These are phyloP conservation scores for Cylindrodendrum hubeiense DNA, from an alignment of 2,329 filamentous ascomycete species.

Conservation along the genomic window DNA sequence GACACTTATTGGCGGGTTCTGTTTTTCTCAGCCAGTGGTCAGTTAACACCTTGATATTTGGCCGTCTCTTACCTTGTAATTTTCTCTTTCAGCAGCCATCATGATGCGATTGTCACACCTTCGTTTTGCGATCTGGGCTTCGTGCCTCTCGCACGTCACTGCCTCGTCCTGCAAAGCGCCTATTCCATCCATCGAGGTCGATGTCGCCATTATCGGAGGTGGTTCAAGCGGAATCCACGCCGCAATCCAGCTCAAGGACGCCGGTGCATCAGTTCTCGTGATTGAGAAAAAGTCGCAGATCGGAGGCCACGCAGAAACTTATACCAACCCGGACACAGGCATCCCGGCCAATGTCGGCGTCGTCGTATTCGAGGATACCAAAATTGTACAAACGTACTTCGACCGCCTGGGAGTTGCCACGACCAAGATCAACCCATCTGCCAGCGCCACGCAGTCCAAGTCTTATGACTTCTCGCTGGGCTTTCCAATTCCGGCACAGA, in stretches of 20 bases:
- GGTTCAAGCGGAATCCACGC: constrained; percentile 34
- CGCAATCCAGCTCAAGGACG: constrained; percentile 35
- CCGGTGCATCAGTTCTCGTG: constrained; percentile 32
- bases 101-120: too few relatives aligned
- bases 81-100: too few relatives aligned
- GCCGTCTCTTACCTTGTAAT: too few relatives aligned
- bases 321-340: constrained; percentile 24
- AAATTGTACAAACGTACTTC: constrained; percentile 32
- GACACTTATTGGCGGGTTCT: too few relatives aligned
- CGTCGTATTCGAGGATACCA: constrained; percentile 23
- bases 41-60: too few relatives aligned
- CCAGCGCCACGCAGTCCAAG: background rate
- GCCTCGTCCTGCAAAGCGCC: background rate
- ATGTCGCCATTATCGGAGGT: constrained; percentile 33
- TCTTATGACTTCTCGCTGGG: constrained; percentile 35
- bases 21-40: too few relatives aligned
- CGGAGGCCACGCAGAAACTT: constrained; percentile 38
- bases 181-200: constrained; percentile 23
- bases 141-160: background rate
- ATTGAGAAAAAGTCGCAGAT: constrained; percentile 37
- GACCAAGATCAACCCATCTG: background rate
- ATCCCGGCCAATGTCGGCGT: constrained; percentile 31
- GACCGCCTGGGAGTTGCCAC: constrained; percentile 22
- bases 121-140: too few relatives aligned
- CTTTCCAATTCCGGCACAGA: constrained; percentile 28